Evolutionary conservation across 2,329 filamentous ascomycete species (phyloP), one percentile per base, ranked within the genome.

Genomic region (Phyllosticta citrichinensis): DNA sequence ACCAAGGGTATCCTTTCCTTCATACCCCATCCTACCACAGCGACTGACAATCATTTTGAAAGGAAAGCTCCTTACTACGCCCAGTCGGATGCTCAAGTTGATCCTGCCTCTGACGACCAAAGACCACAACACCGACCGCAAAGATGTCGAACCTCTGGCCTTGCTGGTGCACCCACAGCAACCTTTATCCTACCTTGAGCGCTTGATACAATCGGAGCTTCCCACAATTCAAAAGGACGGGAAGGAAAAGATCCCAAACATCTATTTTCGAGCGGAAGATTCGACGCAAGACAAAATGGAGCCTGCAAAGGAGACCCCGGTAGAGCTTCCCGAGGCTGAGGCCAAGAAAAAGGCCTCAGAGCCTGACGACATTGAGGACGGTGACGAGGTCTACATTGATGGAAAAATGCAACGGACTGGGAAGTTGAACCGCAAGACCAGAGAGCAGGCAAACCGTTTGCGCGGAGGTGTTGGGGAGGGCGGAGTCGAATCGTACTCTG

Each of bases 121-220:
- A 54, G 84, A 86, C 61, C 77, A 79, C 30, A 81, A 83, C 64
- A 75, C 76, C 1, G 82, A 86, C 64, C 79, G 84, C 61, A 87
- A 88, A 73, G 81, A 86, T 55, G 84, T 93, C n/a, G 89, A 95
- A 66, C 91, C 91, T 0, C 79, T 96, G 12, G 91, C 91, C 0
- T 81, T 96, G 0, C 83, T 96, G 2, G 82, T 96, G 0, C 92
- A 96, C 67, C 91, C 92, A 0, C 89, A 95, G 64, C 92, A 97
- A 70, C 92, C 92, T 0, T 80, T 97, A 2, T 96, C 90, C 9
- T 96, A 96, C 71, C 84, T 96, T 52, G 90, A 96, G 72, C 84
- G 90, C 9, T 78, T 97, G 2, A 92, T 97, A 55, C 92, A 96
- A 70, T 88, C 90, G 58, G 92, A 96, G 73, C 79, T 96, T 0